phyloP scores from a whole-genome alignment of 495 filamentous ascomycete genomes.

The Antarctomyces pellizariae region DNA sequence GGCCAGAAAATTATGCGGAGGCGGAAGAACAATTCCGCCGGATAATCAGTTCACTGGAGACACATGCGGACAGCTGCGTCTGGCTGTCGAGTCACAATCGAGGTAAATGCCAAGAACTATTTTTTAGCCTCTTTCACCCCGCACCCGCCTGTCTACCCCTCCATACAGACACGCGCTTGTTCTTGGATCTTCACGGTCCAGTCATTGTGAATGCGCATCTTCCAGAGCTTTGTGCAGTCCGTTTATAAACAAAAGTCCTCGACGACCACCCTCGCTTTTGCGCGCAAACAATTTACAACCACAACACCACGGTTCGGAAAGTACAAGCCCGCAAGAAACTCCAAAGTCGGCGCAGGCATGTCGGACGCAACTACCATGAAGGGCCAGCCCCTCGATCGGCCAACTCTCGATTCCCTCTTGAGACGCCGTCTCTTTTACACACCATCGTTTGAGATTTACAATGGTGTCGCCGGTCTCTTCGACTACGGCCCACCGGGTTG shows the following conservation, averaged over 20 bases:
- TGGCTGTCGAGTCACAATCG: too few species aligned
- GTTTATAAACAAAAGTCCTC: not conserved
- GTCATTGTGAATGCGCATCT: slow-evolving; percentile 11
- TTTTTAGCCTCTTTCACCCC: too few species aligned
- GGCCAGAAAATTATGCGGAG: too few species aligned
- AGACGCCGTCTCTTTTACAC: slow-evolving; percentile 82
- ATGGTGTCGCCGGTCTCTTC: slow-evolving; percentile 64
- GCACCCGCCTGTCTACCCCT: not conserved
- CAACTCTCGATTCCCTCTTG: slow-evolving; percentile 58
- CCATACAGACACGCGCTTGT: not conserved
- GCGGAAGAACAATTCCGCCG: too few species aligned
- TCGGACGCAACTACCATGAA: slow-evolving; percentile 44
- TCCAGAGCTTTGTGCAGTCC: slow-evolving; percentile 8
- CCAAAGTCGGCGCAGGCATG: slow-evolving; percentile 3
- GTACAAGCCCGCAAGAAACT: not conserved
- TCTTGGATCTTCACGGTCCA: slow-evolving; percentile 1
- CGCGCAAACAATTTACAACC: not conserved
- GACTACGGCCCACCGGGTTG: slow-evolving; percentile 73
- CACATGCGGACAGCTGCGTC: too few species aligned
- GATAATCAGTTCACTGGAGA: too few species aligned
- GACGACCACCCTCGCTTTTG: not conserved
- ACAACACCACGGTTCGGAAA: not conserved
- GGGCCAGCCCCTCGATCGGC: slow-evolving; percentile 69
- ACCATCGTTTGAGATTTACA: slow-evolving; percentile 85
- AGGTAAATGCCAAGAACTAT: too few species aligned